Evolutionary conservation across 768 basidiomycete genomes (phyloP), one percentile per base, ranked within the genome.

Genomic region (Phaeotremella skinneri): DNA sequence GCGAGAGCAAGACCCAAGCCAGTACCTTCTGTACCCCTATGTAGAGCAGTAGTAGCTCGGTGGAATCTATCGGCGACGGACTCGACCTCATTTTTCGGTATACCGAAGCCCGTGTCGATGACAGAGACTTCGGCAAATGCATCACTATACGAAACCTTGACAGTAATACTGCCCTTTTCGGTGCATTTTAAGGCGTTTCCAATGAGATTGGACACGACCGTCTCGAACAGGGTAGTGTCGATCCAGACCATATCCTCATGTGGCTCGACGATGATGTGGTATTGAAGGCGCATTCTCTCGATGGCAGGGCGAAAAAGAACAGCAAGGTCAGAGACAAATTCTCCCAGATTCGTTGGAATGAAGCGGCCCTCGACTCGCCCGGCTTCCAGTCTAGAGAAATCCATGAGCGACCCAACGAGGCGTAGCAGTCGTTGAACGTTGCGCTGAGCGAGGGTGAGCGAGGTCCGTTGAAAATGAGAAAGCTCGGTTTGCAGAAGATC

Each of bases 51-150:
- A 7, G 64, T 59, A 1, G 76, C 78, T 16, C 79, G 73, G 57
- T 80, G 78, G 52, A 78, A 80, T 49, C 79, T 72, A 43, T 79
- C 76, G 13, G 74, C 73, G 1, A 80, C 70, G 16, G 59, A 49
- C 14, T 39, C 37, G 16, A 70, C 34, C 53, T 76, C 75, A 34
- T 62, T 62, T 37, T 53, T 20, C 0, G 79, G 78, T 1, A 80
- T 80, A 3, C 79, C 79, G 11, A 78, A 71, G 27, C 79, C 79
- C 2, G 78, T 80, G 55, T 80, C 79, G 25, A 64, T 62, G 25
- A 80, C 74, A 1, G 68, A 67, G 14, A 80, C 67, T 31, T 75
- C 70, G 13, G 69, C 75, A 29, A 64, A 56, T 5, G 64, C 39
- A 11, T 66, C 58, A 0, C 55, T 56, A 55, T 73, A 80, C 4